phyloP scores from a whole-genome alignment of 1,284 basidiomycete genomes.

The Boletus nobilissimus region DNA sequence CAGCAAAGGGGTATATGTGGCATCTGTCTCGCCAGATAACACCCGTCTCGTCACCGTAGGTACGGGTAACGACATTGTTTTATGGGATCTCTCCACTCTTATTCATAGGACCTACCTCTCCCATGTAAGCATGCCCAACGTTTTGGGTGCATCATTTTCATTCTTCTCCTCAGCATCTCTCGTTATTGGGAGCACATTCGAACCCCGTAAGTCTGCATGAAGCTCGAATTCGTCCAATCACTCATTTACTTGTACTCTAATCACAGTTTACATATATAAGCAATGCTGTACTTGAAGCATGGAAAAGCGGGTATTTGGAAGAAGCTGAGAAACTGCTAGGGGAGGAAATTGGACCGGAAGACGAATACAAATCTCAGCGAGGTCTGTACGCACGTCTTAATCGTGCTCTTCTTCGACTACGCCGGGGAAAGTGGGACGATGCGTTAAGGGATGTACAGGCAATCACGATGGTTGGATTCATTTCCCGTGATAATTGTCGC shows the following conservation, averaged over 20 bases:
- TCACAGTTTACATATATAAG: not conserved
- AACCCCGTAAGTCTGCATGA: not conserved
- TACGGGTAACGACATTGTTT: not conserved
- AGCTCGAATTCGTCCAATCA: not conserved
- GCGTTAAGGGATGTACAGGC: not conserved
- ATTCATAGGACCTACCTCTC: not conserved
- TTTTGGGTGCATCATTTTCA: not conserved
- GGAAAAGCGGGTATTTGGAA: not conserved
- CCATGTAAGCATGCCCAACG: not conserved
- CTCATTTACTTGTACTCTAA: not conserved
- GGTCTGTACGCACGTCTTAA: not conserved
- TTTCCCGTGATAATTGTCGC: not conserved
- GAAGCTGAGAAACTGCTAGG: not conserved
- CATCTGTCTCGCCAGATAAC: not conserved
- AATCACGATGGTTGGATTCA: not conserved
- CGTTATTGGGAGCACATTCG: not conserved
- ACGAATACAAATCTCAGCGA: not conserved
- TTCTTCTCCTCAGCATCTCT: not conserved
- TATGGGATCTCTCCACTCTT: not conserved
- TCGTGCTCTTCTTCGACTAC: not conserved
- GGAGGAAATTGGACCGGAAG: not conserved
- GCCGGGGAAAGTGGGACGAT: not conserved
- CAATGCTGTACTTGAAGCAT: not conserved
- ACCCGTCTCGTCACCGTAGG: not conserved
- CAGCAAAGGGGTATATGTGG: not conserved